phyloP scores from a whole-genome alignment of 208 protist species.

The Leishmania arabica region DNA sequence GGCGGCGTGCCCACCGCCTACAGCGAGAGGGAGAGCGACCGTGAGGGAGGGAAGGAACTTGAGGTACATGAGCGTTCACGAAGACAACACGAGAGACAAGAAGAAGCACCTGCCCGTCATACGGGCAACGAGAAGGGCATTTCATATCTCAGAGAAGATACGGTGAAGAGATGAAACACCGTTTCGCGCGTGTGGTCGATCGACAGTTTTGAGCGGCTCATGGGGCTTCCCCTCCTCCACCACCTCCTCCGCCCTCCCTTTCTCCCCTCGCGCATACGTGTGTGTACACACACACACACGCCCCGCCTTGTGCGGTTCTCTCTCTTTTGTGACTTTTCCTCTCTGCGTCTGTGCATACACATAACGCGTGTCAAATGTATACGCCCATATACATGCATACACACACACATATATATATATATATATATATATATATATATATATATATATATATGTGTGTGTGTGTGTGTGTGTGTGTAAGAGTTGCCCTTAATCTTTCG shows the following conservation, averaged over 20 bases:
- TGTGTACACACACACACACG: not conserved
- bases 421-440: not conserved
- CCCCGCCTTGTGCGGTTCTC: not conserved
- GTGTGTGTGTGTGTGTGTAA: too few species aligned
- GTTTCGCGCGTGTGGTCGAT: not conserved
- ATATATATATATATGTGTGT: not conserved
- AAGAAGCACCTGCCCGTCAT: not conserved
- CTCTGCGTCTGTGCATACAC: too few species aligned
- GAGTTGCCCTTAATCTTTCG: not conserved
- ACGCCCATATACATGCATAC: not conserved
- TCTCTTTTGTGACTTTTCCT: not conserved
- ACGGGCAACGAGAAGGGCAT: not conserved
- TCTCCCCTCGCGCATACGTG: not conserved
- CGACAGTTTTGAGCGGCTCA: not conserved
- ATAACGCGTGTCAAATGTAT: not conserved
- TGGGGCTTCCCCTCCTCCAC: not conserved
- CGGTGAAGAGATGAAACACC: not conserved
- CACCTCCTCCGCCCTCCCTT: not conserved
- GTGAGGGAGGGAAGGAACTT: not conserved
- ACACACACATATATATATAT: conserved; percentile 1
- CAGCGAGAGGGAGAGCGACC: not conserved
- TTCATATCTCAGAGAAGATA: not conserved
- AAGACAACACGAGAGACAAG: not conserved
- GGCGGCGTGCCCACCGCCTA: not conserved
- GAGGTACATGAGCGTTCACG: not conserved